Base-by-base conservation (phyloP, 495 filamentous ascomycete species). In the Ramalina peruviana region DNA sequence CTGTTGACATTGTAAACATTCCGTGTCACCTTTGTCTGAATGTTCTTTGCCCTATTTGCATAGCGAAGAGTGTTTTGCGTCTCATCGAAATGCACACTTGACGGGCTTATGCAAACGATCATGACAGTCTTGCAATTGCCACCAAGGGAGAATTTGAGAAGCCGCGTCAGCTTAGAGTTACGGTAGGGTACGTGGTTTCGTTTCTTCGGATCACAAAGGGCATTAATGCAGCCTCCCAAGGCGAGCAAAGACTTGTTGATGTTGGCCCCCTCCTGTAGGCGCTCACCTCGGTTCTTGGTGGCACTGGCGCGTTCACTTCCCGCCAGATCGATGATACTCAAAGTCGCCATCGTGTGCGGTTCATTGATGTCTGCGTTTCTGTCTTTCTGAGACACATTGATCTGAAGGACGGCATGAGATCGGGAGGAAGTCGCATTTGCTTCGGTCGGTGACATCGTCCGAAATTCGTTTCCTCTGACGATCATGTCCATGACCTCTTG, bases 401-500 rank as follows among this genome's bases (percentile, higher is more conserved):
- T 94, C 66, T 99, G 92, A 0, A 99, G 78, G 20, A 99, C 92
- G n/a, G 92, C 92, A 60, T 99, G 92, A 1, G 93, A 97, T 64
- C 92, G 83, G 4, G 93, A 97, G 3, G 93, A 97, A 36, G 92
- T 95, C 26, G 92, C 93, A 64, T 99, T 99, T 41, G 92, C 92
- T 65, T 89, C 92, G 11, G 92, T 99, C 3, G 92, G 93, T 1
- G 92, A 97, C 67, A 96, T 92, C 13, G 92, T 99, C 16, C 92
- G 81, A 59, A 81, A 86, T 54, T 93, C 86, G 62, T 99, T 99
- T 27, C 92, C 92, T 61, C 80, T 77, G 52, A 99, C 79, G 58
- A 99, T 97, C 82, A 99, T 96, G 62, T 97, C 88, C 92, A 99
- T 99, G 50, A 99, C 92, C 59, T 97, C 79, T 59, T 90, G 78